phyloP scores from a whole-genome alignment of 1,284 basidiomycete genomes.

The Ganoderma boninense region DNA sequence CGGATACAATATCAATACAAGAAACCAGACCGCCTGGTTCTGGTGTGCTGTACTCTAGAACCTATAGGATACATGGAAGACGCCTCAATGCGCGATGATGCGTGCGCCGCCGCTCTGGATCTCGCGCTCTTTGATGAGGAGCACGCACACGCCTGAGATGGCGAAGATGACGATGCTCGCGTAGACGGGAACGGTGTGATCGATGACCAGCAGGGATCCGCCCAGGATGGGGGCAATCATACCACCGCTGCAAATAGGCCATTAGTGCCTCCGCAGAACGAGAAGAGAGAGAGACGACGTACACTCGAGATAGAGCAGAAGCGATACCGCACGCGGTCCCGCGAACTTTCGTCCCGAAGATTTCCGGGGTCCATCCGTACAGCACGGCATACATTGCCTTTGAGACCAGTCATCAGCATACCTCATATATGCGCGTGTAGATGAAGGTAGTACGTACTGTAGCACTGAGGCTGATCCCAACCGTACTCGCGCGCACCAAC shows the following conservation, averaged over 20 bases:
- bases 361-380: conserved; percentile 93
- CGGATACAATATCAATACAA: background rate
- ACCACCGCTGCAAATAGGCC: conserved; percentile 68
- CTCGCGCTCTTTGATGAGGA: conserved; percentile 59
- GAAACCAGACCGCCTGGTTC: background rate
- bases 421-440: background rate
- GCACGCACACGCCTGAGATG: conserved; percentile 71
- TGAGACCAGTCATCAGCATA: background rate
- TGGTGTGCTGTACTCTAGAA: background rate
- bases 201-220: conserved; percentile 79
- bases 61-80: background rate
- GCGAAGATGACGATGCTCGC: conserved; percentile 77
- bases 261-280: conserved; percentile 14
- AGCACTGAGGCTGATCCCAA: conserved; percentile 83
- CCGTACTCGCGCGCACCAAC: conserved; percentile 79
- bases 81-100: conserved; percentile 37
- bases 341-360: conserved; percentile 87
- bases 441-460: conserved; percentile 62
- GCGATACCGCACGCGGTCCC: conserved; percentile 94
- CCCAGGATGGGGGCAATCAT: conserved; percentile 92
- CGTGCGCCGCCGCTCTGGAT: conserved; percentile 36
- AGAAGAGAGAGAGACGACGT: conserved; percentile 41
- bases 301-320: conserved; percentile 89
- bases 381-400: conserved; percentile 92
- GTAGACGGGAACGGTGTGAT: conserved; percentile 82